Evolutionary conservation across 345 rosid genomes (phyloP).

Genomic region (Eucalyptus sp.): DNA sequence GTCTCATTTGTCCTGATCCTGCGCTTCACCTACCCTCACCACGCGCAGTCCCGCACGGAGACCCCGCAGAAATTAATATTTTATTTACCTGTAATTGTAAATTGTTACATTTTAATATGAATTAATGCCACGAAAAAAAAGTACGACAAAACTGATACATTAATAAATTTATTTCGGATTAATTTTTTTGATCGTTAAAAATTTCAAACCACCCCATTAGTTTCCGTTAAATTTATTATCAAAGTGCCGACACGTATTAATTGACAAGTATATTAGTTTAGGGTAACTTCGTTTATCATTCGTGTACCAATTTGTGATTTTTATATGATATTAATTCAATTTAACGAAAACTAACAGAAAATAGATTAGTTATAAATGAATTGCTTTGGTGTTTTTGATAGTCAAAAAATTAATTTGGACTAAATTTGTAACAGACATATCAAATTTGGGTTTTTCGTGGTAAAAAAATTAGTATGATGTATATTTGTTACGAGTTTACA

Average conservation of each 20-base stretch:
- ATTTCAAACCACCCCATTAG: no score
- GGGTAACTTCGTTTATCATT: fast-evolving
- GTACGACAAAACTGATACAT: no score
- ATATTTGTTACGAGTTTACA: fast-evolving
- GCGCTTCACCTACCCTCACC: background rate
- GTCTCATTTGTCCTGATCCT: background rate
- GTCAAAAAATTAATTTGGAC: fast-evolving
- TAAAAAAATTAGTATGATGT: fast-evolving
- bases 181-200: fast-evolving
- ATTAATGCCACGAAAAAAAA: no score
- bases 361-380: no score
- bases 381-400: fast-evolving
- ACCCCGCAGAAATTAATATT: background rate
- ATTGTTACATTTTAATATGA: background rate
- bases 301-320: no score
- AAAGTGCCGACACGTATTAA: fast-evolving
- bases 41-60: background rate
- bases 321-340: no score
- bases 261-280: no score
- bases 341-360: fast-evolving
- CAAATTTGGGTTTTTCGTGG: fast-evolving
- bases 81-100: background rate
- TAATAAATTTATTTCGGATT: no score
- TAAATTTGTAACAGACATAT: fast-evolving
- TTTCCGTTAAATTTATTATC: no score